Base-by-base conservation (phyloP, 2,329 filamentous ascomycete genomes). In the Cercospora beticola region DNA sequence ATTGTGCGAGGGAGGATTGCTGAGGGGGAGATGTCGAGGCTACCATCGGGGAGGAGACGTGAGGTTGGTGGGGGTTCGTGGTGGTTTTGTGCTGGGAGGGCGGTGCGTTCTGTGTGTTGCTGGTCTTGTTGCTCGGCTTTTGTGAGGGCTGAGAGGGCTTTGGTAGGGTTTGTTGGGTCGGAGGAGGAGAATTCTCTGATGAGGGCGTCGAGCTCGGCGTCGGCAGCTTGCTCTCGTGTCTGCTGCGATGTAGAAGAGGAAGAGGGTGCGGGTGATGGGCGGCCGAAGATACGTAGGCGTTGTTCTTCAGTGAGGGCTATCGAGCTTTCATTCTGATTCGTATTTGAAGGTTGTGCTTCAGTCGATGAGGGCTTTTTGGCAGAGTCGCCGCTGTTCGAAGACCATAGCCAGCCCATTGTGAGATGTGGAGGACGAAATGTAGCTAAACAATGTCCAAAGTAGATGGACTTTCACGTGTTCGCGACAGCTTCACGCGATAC, bases 1-100 rank as follows among this genome's bases (percentile, higher is more conserved):
- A 98, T 95, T 63, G 86, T 88, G 52, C 89, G 89, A 0, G 93
- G 92, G 70, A 95, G 91, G 62, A 92, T 84, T 71, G 89, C 87
- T 72, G 92, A 88, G 73, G 89, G 86, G 68, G 68, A 74, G 71
- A 77, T 76, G 72, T 76, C 73, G 69, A 76, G 70, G 31, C 67
- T 66, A 71, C 74, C 74, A 65, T 77, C 73, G 36, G 72, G 72
- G 58, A 72, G 73, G 65, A 73, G 64, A 71, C 75, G 67, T 68
- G 68, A 67, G 68, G 56, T 67, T 52, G 66, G 70, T 61, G 70
- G 52, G 43, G 68, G 58, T 59, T 64, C 66, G 64, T 36, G 65
- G 52, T 67, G 69, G 68, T 52, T 66, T 46, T 66, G 60, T 5
- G 49, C 62, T 66, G 59, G 56, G n/a, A 58, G 43, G 16, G 60